These are phyloP conservation scores for Angophora floribunda DNA, from an alignment of 345 rosid species.

Conservation along the genomic window DNA sequence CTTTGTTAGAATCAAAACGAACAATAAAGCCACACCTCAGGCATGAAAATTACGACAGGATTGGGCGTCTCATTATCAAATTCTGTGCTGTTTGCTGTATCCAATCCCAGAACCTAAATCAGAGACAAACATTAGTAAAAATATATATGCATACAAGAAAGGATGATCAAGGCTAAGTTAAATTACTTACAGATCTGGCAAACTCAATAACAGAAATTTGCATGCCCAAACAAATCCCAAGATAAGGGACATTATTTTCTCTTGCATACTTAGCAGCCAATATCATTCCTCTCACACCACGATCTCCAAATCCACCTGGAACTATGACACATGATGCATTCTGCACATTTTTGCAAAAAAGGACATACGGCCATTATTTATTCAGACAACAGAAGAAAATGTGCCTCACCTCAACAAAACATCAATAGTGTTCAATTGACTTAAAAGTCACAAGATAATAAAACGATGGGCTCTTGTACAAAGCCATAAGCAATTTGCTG, in stretches of 20 bases:
- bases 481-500: background rate
- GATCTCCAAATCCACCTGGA: conserved; percentile 99
- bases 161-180: background rate
- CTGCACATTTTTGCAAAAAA: conserved; percentile 25
- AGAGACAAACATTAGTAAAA: background rate
- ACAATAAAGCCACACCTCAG: conserved; percentile 48
- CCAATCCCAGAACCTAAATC: conserved; percentile 68
- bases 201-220: conserved; percentile 92
- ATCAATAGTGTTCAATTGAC: background rate
- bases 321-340: conserved; percentile 81
- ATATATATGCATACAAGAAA: background rate
- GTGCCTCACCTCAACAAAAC: background rate
- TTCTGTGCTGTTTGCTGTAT: conserved; percentile 78
- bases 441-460: background rate
- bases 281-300: conserved; percentile 94
- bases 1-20: background rate
- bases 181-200: conserved; percentile 74
- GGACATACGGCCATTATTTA: background rate
- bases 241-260: conserved; percentile 78
- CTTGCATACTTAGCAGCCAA: conserved; percentile 93
- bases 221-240: conserved; percentile 99
- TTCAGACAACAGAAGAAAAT: background rate
- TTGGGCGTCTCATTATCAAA: conserved; percentile 69
- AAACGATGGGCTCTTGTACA: background rate
- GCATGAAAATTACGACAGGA: conserved; percentile 92